Evolutionary conservation across 2,329 filamentous ascomycete species (phyloP).

Genomic region (Ilyonectria mors-panacis): DNA sequence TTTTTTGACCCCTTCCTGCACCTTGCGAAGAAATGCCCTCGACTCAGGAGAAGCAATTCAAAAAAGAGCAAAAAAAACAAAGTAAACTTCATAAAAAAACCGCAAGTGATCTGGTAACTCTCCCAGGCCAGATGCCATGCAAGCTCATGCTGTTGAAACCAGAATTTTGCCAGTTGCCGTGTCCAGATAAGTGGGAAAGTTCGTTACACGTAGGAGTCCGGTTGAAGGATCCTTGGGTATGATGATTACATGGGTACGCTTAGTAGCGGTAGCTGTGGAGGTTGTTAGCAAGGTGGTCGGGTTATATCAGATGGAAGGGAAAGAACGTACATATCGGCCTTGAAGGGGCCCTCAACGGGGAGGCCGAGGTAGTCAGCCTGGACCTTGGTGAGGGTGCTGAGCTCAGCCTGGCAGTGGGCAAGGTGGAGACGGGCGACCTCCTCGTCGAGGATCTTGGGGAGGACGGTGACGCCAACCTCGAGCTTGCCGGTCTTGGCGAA

Average conservation of each 20-base stretch:
- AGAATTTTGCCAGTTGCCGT: conserved; percentile 56
- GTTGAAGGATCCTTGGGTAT: conserved; percentile 58
- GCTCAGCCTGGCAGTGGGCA: conserved; percentile 93
- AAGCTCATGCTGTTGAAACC: conserved; percentile 63
- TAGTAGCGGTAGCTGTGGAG: conserved; percentile 62
- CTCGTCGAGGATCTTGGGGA: conserved; percentile 98
- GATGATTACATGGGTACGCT: conserved; percentile 53
- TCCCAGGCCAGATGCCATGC: conserved; percentile 56
- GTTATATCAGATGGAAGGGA: neutral
- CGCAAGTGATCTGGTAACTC: conserved; percentile 47
- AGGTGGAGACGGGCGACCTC: conserved; percentile 97
- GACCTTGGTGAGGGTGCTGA: conserved; percentile 85
- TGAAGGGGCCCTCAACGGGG: conserved; percentile 90
- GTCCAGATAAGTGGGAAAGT: conserved; percentile 49
- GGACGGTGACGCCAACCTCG: conserved; percentile 92
- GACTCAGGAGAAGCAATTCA: conserved; percentile 37
- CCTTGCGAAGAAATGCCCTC: conserved; percentile 47
- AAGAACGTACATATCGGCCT: conserved; percentile 85
- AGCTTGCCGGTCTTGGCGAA: conserved; percentile 95
- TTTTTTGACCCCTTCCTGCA: conserved; percentile 52
- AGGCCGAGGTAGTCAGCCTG: conserved; percentile 98
- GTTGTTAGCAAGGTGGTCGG: neutral
- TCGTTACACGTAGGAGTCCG: conserved; percentile 57
- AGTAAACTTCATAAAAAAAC: conserved; percentile 42
- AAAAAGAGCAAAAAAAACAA: conserved; percentile 47